Percentiles rank a stretch among this genome's conserved stretches.
Conservation (phyloP, 768 basidiomycete species). For the Auricularia sp. region DNA sequence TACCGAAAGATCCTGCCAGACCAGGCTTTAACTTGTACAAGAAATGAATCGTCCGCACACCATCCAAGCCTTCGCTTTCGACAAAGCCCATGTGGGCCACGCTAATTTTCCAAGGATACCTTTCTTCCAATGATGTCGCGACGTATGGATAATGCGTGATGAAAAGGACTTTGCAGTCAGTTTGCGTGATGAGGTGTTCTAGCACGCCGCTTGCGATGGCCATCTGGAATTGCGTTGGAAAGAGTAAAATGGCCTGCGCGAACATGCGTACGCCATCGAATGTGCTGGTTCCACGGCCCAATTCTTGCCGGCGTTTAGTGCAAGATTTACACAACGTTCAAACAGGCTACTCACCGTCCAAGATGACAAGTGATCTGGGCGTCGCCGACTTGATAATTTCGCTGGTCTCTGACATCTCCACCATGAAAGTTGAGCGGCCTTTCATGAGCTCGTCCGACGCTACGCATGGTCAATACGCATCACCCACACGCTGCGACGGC, state of each 20-base stretch:
- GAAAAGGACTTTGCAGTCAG: slow-evolving; percentile 69
- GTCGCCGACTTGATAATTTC: slow-evolving; percentile 78
- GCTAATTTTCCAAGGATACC: slow-evolving; percentile 49
- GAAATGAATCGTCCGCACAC: slow-evolving; percentile 75
- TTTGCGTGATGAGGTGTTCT: slow-evolving; percentile 50
- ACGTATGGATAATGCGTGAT: slow-evolving; percentile 92
- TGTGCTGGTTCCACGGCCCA: slow-evolving; percentile 85
- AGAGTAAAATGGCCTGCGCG: slow-evolving; percentile 2
- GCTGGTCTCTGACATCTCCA: slow-evolving; percentile 89
- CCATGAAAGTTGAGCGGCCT: slow-evolving; percentile 93
- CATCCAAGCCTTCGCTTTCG: slow-evolving; percentile 57
- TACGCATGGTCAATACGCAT: slow-evolving; percentile 15
- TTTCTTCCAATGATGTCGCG: slow-evolving; percentile 52
- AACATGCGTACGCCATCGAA: slow-evolving; percentile 55
- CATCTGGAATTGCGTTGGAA: slow-evolving; percentile 34
- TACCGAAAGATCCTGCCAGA: slow-evolving; percentile 78
- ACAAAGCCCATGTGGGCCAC: slow-evolving; percentile 85
- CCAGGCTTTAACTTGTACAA: slow-evolving; percentile 68
- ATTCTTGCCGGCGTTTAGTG: slow-evolving; percentile 26
- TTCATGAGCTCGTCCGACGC: slow-evolving; percentile 82
- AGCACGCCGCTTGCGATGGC: slow-evolving; percentile 79
- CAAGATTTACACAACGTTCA: background rate
- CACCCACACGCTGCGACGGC: background rate
- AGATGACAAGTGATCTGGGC: slow-evolving; percentile 67
- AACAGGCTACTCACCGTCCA: slow-evolving; percentile 40